Base-by-base conservation (phyloP, 2,329 filamentous ascomycete genomes). In the Scleromitrula shiraiana region DNA sequence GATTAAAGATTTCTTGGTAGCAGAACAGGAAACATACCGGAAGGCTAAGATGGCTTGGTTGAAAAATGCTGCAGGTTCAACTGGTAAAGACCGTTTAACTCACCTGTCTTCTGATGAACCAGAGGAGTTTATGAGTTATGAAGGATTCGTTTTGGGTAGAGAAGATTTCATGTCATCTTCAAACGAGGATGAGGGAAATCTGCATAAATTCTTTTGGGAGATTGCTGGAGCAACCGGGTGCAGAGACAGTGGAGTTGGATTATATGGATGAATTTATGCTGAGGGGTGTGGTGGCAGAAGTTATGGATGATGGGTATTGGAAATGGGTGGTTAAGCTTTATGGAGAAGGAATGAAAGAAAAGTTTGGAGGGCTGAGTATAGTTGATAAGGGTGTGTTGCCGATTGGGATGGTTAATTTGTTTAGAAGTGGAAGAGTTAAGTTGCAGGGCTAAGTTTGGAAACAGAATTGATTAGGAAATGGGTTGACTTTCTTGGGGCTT, bases 321-420 rank as follows among this genome's bases (percentile, higher is more conserved):
- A 61, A 59, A 46, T 71, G 68, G 68, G 59, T 68, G 8, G 59
- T 60, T 38, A 55, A 59, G 46, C 53, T 71, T 22, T 70, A 70
- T 59, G 64, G 60, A 0, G 55, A 59, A 14, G 67, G 70, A 47
- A 64, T 71, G 60, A 62, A 62, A 38, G 57, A 64, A 46, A 59
- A 58, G 30, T 70, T 70, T 62, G 68, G 68, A 0, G 66, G 67
- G 1, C 47, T 70, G 45, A 60, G 61, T 24, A 59, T 71, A 41
- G 67, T 68, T 4, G 67, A 70, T 50, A 56, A 61, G 38, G 65
- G 66, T 2, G 45, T 70, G 42, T 51, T 72, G 49, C 69, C 69
- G 7, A 65, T 66, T 55, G 67, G 68, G 4, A 56, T 70, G 56
- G 61, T 70, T 39, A 60, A 59, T 49, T 61, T 68, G 54, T 52